Evolutionary conservation across 225 moss, liverwort and hornwort species (phyloP).

Genomic region (Pseudoscleropodium purum): DNA sequence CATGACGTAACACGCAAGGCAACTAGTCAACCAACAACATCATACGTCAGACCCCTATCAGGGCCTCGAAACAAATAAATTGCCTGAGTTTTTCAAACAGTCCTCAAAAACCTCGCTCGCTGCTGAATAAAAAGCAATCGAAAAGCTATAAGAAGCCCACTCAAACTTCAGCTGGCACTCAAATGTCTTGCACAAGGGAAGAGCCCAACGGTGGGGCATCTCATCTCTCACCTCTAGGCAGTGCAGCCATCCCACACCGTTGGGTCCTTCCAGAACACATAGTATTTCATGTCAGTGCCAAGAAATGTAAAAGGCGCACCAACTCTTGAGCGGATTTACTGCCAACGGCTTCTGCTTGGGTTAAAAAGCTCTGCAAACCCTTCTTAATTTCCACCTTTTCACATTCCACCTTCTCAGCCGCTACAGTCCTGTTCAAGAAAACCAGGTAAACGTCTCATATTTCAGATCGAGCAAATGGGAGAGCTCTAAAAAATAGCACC

Average conservation of each 20-base stretch:
- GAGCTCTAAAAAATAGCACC: neutral
- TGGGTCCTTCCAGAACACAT: constrained; percentile 32
- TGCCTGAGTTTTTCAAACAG: neutral
- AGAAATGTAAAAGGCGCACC: constrained; percentile 46
- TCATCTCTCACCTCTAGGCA: constrained; percentile 37
- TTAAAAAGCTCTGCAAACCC: constrained; percentile 44
- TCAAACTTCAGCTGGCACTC: neutral
- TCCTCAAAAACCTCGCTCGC: neutral
- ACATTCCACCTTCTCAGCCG: constrained; percentile 37
- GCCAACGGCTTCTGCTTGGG: constrained; percentile 31
- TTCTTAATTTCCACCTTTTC: constrained; percentile 59
- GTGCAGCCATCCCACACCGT: constrained; percentile 48
- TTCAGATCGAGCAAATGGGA: neutral
- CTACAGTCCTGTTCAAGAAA: constrained; percentile 24
- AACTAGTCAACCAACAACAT: neutral
- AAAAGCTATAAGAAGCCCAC: neutral
- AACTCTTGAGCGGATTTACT: constrained; percentile 34
- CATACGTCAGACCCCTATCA: neutral
- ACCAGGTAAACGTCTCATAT: neutral
- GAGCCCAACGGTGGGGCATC: constrained; percentile 55
- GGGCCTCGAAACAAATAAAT: neutral
- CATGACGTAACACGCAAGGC: neutral
- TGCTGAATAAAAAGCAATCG: neutral
- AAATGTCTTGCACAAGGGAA: constrained; percentile 3
- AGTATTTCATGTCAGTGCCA: constrained; percentile 35